phyloP scores from a whole-genome alignment of 2,329 filamentous ascomycete genomes.

The Colletotrichum phormii region DNA sequence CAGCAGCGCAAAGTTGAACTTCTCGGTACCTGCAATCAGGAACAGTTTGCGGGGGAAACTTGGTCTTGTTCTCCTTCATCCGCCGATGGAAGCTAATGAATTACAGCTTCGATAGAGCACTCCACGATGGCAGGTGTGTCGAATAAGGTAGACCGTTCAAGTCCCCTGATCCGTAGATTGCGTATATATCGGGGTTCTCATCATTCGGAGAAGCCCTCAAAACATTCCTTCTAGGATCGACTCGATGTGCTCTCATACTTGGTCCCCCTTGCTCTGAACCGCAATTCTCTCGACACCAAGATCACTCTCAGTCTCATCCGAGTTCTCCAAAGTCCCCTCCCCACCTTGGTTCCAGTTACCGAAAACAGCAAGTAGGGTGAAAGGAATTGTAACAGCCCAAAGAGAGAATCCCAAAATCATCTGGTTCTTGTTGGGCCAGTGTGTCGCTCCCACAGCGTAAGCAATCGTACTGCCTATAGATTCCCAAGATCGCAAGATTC shows the following conservation, averaged over 20 bases:
- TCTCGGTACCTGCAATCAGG: too few species aligned
- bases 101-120: too few species aligned
- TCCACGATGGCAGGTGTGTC: too few species aligned
- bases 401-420: slow-evolving; percentile 24
- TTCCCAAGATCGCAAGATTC: slow-evolving; percentile 29
- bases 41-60: too few species aligned
- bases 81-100: too few species aligned
- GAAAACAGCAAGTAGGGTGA: slow-evolving; percentile 29
- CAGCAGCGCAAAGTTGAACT: too few species aligned
- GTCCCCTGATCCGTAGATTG: too few species aligned
- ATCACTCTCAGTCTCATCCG: slow-evolving; percentile 21
- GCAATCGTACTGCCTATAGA: slow-evolving; percentile 25
- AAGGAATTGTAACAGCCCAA: slow-evolving; percentile 24
- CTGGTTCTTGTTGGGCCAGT: slow-evolving; percentile 31
- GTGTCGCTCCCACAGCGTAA: slow-evolving; percentile 24
- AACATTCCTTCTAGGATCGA: too few species aligned
- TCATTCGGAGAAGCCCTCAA: neutral
- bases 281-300: slow-evolving; percentile 4
- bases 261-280: slow-evolving; percentile 1
- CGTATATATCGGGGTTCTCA: neutral
- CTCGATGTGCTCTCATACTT: neutral
- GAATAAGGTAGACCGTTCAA: too few species aligned
- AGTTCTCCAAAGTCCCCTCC: neutral
- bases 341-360: slow-evolving; percentile 22
- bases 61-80: too few species aligned